Conservation (phyloP, 163 green algal genomes). For the Scenedesmus sp. region DNA sequence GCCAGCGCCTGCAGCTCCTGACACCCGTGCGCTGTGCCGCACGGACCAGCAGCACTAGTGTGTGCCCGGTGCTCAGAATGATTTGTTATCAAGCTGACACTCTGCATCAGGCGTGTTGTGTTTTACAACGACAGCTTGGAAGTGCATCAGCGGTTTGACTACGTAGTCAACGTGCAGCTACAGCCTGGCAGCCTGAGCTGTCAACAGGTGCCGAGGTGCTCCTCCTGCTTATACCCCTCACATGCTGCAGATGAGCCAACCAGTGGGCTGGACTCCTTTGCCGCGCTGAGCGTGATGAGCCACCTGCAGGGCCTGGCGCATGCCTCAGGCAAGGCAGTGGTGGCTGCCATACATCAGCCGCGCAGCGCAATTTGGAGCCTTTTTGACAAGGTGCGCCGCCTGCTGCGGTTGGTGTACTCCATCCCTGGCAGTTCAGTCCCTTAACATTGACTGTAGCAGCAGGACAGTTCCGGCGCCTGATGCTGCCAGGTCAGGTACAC, state of each 20-base stretch:
- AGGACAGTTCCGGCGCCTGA: neutral
- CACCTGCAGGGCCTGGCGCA: slow-evolving; percentile 79
- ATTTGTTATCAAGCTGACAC: too few species aligned
- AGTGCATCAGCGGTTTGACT: too few species aligned
- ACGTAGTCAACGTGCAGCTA: too few species aligned
- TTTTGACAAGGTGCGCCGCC: slow-evolving; percentile 66
- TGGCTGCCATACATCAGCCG: slow-evolving; percentile 79
- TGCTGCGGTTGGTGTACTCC: neutral
- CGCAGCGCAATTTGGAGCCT: slow-evolving; percentile 76
- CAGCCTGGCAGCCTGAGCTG: too few species aligned
- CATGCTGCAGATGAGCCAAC: slow-evolving; percentile 88
- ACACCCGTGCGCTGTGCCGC: too few species aligned
- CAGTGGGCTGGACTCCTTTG: slow-evolving; percentile 81
- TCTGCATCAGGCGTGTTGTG: too few species aligned
- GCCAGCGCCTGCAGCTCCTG: slow-evolving; percentile 31
- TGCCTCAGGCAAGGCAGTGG: slow-evolving; percentile 63
- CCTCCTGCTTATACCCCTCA: slow-evolving; percentile 66
- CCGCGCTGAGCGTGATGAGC: slow-evolving; percentile 82
- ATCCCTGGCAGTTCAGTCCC: too few species aligned
- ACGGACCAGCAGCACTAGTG: too few species aligned
- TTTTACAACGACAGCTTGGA: too few species aligned
- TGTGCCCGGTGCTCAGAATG: too few species aligned
- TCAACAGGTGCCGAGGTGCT: too few species aligned
- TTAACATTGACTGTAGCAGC: neutral
- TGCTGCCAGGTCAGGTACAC: neutral